Evolutionary conservation across 2,329 filamentous ascomycete genomes (phyloP).

Genomic region (Cordyceps militaris): DNA sequence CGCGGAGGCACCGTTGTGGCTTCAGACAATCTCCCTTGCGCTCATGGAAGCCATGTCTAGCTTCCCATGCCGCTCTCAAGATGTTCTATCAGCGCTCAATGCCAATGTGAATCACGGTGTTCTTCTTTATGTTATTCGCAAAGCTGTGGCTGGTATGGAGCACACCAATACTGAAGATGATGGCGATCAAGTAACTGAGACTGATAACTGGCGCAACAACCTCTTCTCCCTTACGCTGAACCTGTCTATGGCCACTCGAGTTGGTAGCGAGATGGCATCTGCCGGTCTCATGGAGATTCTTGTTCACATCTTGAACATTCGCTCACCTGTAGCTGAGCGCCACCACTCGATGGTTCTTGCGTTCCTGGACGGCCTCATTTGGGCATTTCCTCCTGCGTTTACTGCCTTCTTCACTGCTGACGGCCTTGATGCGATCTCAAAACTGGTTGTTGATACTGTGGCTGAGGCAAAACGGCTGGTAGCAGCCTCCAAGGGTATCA

Average conservation of each 20-base stretch:
- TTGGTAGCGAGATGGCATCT: constrained; percentile 76
- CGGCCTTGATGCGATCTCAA: constrained; percentile 85
- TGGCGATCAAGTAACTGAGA: constrained; percentile 54
- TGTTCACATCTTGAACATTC: constrained; percentile 77
- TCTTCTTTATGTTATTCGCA: constrained; percentile 84
- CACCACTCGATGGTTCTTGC: constrained; percentile 77
- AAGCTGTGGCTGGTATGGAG: constrained; percentile 77
- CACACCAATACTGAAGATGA: constrained; percentile 45
- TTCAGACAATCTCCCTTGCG: constrained; percentile 76
- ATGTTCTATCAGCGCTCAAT: constrained; percentile 85
- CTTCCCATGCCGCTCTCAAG: constrained; percentile 67
- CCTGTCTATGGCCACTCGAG: constrained; percentile 66
- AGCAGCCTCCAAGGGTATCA: constrained; percentile 65
- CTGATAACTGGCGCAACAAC: constrained; percentile 84
- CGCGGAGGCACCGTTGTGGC: constrained; percentile 59
- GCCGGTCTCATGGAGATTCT: constrained; percentile 86
- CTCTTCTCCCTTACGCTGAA: constrained; percentile 83
- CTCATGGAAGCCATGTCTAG: constrained; percentile 80
- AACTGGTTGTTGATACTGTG: constrained; percentile 75
- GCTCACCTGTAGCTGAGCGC: constrained; percentile 73
- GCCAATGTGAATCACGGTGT: constrained; percentile 96
- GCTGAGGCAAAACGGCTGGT: constrained; percentile 59
- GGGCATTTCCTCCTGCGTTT: constrained; percentile 78
- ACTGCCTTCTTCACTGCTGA: constrained; percentile 72
- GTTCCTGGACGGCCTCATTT: constrained; percentile 83